phyloP scores from a whole-genome alignment of 225 moss, liverwort and hornwort species.

The Bryoerythrophyllum caledonicum region DNA sequence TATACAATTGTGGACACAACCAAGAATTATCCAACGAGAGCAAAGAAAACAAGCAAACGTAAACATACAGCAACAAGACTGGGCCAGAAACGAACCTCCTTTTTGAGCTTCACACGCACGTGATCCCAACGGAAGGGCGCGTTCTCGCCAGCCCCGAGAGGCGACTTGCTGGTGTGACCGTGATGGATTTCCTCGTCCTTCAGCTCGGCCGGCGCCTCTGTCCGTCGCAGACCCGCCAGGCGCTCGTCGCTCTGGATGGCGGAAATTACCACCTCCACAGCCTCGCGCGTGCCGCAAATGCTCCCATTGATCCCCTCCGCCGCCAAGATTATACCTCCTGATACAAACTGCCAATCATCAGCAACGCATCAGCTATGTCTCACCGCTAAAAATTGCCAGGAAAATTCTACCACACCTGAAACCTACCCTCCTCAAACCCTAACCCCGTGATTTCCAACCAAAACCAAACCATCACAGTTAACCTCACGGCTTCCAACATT shows the following conservation, averaged over 20 bases:
- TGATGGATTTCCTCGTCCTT: conserved; percentile 80
- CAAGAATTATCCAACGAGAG: not conserved
- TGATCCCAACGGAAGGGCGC: conserved; percentile 98
- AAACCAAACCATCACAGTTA: not conserved
- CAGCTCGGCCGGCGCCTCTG: conserved; percentile 78
- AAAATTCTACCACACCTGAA: not conserved
- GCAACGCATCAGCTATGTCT: conserved; percentile 29
- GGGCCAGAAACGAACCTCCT: conserved; percentile 48
- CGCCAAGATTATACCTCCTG: conserved; percentile 89
- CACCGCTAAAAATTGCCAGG: not conserved
- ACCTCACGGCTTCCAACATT: not conserved
- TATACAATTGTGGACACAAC: not conserved
- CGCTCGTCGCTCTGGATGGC: conserved; percentile 67
- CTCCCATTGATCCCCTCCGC: conserved; percentile 99
- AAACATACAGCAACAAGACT: not conserved
- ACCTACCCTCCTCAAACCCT: too few relatives aligned
- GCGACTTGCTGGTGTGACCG: conserved; percentile 75
- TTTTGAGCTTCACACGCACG: conserved; percentile 91
- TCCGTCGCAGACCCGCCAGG: conserved; percentile 57
- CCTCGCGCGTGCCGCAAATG: conserved; percentile 83
- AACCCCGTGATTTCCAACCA: too few relatives aligned
- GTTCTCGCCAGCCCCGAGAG: conserved; percentile 85
- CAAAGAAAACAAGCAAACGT: not conserved
- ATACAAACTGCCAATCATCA: conserved; percentile 84
- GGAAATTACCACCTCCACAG: conserved; percentile 73